These are phyloP conservation scores for Aegilops bicornis DNA, from an alignment of 176 grass and related monocot species.

Conservation along the genomic window DNA sequence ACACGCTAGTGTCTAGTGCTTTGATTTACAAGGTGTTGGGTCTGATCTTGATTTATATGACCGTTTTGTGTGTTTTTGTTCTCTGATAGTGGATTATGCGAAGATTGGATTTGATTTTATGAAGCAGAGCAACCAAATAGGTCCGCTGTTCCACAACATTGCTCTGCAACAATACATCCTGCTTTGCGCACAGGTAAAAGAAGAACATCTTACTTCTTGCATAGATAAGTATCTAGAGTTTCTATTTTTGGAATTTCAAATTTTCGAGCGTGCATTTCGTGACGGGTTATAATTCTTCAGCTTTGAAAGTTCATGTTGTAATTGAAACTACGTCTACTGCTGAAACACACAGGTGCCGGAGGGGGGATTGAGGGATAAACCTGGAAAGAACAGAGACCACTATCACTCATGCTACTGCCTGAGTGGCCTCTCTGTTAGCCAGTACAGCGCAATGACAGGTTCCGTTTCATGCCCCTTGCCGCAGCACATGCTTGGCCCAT, in stretches of 20 bases:
- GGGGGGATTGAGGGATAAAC: conserved; percentile 94
- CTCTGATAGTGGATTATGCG: conserved; percentile 54
- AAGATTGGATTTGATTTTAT: conserved; percentile 68
- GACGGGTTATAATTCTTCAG: neutral
- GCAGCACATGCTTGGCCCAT: conserved; percentile 76
- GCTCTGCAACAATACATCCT: conserved; percentile 94
- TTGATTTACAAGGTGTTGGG: neutral
- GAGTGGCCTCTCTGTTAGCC: conserved; percentile 75
- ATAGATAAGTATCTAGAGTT: neutral
- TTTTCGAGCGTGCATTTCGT: neutral
- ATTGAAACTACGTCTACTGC: neutral
- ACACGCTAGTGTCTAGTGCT: neutral
- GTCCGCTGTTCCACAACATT: conserved; percentile 74
- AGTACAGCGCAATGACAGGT: conserved; percentile 58
- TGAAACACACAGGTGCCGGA: conserved; percentile 59
- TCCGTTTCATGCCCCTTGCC: conserved; percentile 47
- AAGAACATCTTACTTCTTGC: neutral
- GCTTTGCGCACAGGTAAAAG: conserved; percentile 82
- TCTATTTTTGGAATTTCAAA: neutral
- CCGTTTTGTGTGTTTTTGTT: neutral
- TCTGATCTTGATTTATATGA: neutral
- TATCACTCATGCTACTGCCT: conserved; percentile 98
- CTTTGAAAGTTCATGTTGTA: neutral
- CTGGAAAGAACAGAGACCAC: conserved; percentile 76
- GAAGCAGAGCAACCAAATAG: conserved; percentile 52